Evolutionary conservation across 352 stramenopile species (phyloP).

Genomic region (Pythium periplocum): DNA sequence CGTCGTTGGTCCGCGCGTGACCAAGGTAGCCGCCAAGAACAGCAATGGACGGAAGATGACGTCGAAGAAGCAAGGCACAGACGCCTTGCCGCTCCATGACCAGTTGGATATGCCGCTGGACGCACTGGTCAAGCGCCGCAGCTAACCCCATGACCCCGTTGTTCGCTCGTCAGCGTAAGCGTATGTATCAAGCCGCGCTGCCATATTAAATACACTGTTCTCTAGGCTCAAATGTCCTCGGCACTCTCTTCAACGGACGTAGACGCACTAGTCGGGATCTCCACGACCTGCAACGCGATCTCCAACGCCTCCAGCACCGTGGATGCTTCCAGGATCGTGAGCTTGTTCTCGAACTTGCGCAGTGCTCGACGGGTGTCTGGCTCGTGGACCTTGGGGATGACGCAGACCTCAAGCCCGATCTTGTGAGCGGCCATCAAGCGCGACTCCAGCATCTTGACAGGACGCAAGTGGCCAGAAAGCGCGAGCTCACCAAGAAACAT

Average conservation of each 20-base stretch:
- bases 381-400: conserved; percentile 59
- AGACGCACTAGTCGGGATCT: background rate
- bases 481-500: conserved; percentile 78
- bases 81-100: conserved; percentile 45
- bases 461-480: conserved; percentile 72
- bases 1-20: conserved; percentile 37
- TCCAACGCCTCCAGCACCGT: conserved; percentile 65
- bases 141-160: conserved; percentile 29
- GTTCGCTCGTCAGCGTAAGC: background rate
- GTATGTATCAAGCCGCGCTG: no score
- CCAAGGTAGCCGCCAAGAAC: conserved; percentile 15
- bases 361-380: conserved; percentile 36
- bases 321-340: conserved; percentile 57
- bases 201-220: background rate
- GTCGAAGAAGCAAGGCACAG: conserved; percentile 8
- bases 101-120: conserved; percentile 62
- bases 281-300: conserved; percentile 35
- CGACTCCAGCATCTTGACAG: conserved; percentile 80
- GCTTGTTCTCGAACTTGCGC: conserved; percentile 45
- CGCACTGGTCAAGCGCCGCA: conserved; percentile 46
- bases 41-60: conserved; percentile 5
- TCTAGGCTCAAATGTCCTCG: conserved; percentile 14
- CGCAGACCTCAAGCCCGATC: conserved; percentile 67
- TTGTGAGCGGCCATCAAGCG: conserved; percentile 73
- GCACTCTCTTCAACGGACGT: background rate